A percentile compares a stretch with the other conserved stretches of the same genome.
Evolutionary conservation across 192 early-diverging fungal species (phyloP).

Genomic region (Backusella liffmaniae): DNA sequence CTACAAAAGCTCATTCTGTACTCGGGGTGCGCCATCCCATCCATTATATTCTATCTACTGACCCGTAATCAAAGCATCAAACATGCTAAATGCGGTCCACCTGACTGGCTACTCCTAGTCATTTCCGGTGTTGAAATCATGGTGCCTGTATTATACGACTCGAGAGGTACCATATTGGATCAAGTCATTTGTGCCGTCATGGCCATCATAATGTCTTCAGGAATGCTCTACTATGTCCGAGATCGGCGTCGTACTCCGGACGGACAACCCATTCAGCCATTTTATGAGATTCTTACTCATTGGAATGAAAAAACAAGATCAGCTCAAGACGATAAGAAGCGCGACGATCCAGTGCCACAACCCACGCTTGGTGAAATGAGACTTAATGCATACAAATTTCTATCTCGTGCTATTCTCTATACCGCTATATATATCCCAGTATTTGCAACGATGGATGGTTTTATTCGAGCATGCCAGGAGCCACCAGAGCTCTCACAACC

Average conservation of each 20-base stretch:
- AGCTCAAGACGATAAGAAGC: background rate
- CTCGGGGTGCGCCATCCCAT: background rate
- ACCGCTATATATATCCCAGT: background rate
- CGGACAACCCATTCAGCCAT: background rate
- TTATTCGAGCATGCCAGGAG: conserved; percentile 5
- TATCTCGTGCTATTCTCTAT: background rate
- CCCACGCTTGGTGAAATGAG: background rate
- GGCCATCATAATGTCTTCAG: conserved; percentile 12
- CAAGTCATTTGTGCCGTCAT: conserved; percentile 6
- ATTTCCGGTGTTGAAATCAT: background rate
- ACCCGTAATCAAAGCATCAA: background rate
- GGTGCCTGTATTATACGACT: background rate
- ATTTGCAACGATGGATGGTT: conserved; percentile 8
- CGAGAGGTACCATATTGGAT: background rate
- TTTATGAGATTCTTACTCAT: conserved; percentile 11
- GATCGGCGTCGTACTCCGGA: conserved; percentile 7
- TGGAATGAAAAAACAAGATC: conserved; percentile 4
- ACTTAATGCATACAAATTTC: background rate
- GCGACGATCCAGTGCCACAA: background rate
- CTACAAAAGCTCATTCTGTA: background rate
- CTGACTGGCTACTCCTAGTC: background rate
- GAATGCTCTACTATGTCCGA: conserved; percentile 1
- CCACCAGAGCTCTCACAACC: background rate
- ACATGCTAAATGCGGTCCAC: background rate
- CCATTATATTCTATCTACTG: conserved; percentile 4